Conservation (phyloP, 345 rosid genomes). For the Cardamine chenopodiifolia region DNA sequence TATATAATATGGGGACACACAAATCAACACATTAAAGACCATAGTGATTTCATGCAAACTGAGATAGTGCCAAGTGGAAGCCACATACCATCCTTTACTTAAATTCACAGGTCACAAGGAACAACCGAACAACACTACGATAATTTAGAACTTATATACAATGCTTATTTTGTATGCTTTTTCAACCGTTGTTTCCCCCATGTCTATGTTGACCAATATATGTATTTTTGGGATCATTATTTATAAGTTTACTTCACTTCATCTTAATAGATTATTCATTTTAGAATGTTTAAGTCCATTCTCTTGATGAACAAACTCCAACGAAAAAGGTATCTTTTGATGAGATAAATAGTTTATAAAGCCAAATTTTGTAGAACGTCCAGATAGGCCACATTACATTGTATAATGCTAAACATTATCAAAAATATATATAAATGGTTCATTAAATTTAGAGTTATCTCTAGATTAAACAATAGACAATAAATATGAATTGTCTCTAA, state of each 20-base stretch:
- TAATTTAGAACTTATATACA: neutral
- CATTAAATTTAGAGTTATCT: neutral
- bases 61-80: slow-evolving; percentile 33
- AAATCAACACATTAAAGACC: neutral
- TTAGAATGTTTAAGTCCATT: neutral
- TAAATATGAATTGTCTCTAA: neutral
- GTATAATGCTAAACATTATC: no score
- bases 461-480: neutral
- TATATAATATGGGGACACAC: slow-evolving; percentile 9
- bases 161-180: neutral
- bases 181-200: neutral
- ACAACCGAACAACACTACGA: slow-evolving; percentile 3
- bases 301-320: neutral
- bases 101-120: neutral
- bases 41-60: slow-evolving; percentile 20
- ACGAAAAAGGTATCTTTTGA: neutral
- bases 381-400: neutral
- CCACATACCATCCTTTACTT: slow-evolving; percentile 39
- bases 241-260: neutral
- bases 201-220: neutral
- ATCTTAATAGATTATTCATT: neutral
- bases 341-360: neutral
- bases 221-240: neutral
- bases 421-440: neutral
- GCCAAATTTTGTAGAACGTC: neutral